Evolutionary conservation across 1,284 basidiomycete species (phyloP).

Genomic region (Taiwanofungus camphoratus): DNA sequence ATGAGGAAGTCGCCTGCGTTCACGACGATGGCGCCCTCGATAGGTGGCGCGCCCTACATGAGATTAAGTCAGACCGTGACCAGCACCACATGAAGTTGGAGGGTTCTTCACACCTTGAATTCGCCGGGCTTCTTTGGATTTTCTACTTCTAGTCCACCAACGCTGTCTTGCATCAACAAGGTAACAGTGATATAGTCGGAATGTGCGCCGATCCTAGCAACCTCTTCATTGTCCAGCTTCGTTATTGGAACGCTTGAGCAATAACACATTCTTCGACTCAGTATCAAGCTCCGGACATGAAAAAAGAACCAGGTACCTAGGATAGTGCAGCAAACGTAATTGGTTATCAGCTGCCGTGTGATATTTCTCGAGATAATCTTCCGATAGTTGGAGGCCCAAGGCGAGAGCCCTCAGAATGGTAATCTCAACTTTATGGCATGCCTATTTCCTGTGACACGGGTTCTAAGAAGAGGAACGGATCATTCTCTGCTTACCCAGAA

Average conservation of each 20-base stretch:
- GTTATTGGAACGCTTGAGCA: slow-evolving; percentile 30
- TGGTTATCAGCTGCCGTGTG: slow-evolving; percentile 50
- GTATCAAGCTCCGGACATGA: not conserved
- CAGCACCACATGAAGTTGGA: not conserved
- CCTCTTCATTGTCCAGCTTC: slow-evolving; percentile 33
- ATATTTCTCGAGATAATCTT: slow-evolving; percentile 40
- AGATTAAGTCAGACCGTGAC: not conserved
- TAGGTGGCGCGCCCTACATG: slow-evolving; percentile 38
- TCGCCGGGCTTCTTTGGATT: slow-evolving; percentile 40
- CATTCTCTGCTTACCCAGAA: slow-evolving; percentile 36
- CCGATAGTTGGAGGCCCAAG: slow-evolving; percentile 39
- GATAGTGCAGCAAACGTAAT: slow-evolving; percentile 53
- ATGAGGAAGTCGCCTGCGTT: slow-evolving; percentile 60
- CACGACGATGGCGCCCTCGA: slow-evolving; percentile 49
- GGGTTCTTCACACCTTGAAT: slow-evolving; percentile 36
- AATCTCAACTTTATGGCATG: slow-evolving; percentile 40
- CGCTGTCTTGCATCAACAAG: slow-evolving; percentile 51
- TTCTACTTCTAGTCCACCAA: slow-evolving; percentile 58
- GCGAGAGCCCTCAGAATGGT: slow-evolving; percentile 45
- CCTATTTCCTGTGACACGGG: slow-evolving; percentile 8
- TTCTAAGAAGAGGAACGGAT: not conserved
- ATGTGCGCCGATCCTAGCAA: slow-evolving; percentile 49
- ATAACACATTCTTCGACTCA: not conserved
- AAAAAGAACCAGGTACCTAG: slow-evolving; percentile 29
- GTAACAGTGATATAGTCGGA: slow-evolving; percentile 58